Base-by-base conservation (phyloP, 31 red algal genomes). In the Endocladia muricata region DNA sequence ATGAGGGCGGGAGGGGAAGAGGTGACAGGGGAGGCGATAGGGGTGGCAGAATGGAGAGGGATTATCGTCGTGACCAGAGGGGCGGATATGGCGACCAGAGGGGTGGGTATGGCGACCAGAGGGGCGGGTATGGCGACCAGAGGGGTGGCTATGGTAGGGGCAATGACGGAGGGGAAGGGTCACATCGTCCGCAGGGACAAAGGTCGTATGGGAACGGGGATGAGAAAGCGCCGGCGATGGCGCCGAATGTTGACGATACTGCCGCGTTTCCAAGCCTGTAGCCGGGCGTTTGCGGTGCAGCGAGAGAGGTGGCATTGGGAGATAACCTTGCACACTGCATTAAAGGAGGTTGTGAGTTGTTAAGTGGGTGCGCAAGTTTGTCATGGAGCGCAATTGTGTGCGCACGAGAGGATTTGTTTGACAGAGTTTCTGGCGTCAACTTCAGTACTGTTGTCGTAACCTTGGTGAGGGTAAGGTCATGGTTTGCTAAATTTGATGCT, bases 211-310 rank as follows among this genome's bases (percentile, higher is more conserved):
- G 67, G 35, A 49, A 72, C 26, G 36, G 35, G 17, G 25, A 6
- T 4, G 15, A 6, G 26, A 33, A n/a, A 21, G 39, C 17, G 5
- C n/a, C 40, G 5, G 55, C 58, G 1, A 41, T 73, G 25, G 85
- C 68, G 25, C 85, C 85, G 4, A 81, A 89, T n/a, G 69, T 89
- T 34, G 85, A 89, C 38, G 85, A 89, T 40, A 79, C 85, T 8
- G 37, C 75, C 9, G 85, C 85, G 3, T 89, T 89, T 58, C 85
- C 85, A 17, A 85, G 82, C 61, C 82, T 85, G 33, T 83, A 83
- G 66, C 65, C 38, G 39, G 7, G 68, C 7, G 17, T 5, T 48
- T 7, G 32, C 26, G 61, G 61, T 28, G 7, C 31, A 30, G 61
- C 31, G 25, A 35, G 29, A 4, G 61, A 11, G 19, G 3, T 19